Evolutionary conservation across 2,329 filamentous ascomycete species (phyloP), one percentile per base, ranked within the genome.

Genomic region (Ampelomyces quisqualis): DNA sequence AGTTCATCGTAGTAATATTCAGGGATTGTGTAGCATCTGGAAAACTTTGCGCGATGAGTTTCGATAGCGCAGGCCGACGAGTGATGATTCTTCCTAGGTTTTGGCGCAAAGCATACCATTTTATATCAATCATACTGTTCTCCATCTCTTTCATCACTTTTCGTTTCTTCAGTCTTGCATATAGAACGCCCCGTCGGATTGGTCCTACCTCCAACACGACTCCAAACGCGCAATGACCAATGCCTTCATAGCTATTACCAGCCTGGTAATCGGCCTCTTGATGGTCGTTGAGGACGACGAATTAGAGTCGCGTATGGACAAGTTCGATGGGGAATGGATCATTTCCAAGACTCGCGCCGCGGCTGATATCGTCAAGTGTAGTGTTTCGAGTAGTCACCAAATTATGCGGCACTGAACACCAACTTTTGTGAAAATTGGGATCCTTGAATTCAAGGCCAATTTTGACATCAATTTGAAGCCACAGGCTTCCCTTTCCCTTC

Each of bases 341-440:
- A 11, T 68, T 68, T 0, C 68, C 69, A 5, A 70, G 44, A 49
- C 68, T 70, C 1, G 67, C 59, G n/a, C 67, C 59, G 35, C 72
- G 57, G 69, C 62, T 65, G 26, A 69, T 64, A 17, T 65, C 55
- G 23, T 69, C 64, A 8, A 68, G 36, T 2, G 65, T 67, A 1
- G 57, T 55, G 21, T 68, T 68, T 3, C 65, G 47, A 2, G 64
- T 67, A 0, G 64, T 68, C 3, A 66, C 64, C 18, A 68, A 47
- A 29, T 67, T 64, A 6, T 65, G 55, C 0, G 56, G n/a, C n/a
- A n/a, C n/a, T n/a, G n/a, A n/a, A n/a, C n/a, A n/a, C n/a, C n/a
- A n/a, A n/a, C n/a, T n/a, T n/a, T n/a, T n/a, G n/a, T n/a, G n/a
- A n/a, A n/a, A n/a, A n/a, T n/a, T n/a, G n/a, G n/a, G n/a, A n/a